Evolutionary conservation across 768 basidiomycete genomes (phyloP).

Genomic region (Podaxis pistillaris): DNA sequence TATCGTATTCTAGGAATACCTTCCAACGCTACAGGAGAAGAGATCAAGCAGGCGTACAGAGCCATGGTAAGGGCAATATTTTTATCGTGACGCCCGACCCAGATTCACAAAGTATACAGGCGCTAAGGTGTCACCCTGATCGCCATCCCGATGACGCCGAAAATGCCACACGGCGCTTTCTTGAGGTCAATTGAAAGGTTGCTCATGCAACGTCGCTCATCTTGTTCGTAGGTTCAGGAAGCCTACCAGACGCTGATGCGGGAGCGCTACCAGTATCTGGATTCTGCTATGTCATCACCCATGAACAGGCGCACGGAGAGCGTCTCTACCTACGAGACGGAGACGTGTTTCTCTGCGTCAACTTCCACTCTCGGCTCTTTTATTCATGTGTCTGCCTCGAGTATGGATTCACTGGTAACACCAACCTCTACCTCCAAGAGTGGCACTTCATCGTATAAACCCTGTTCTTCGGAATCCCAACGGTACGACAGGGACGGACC

Average conservation of each 20-base stretch:
- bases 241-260: conserved; percentile 57
- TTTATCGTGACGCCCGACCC: conserved; percentile 21
- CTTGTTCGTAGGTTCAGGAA: conserved; percentile 40
- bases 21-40: conserved; percentile 41
- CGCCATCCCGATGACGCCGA: conserved; percentile 57
- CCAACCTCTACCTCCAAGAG: conserved; percentile 24
- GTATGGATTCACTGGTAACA: conserved; percentile 28
- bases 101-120: conserved; percentile 32
- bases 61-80: conserved; percentile 42
- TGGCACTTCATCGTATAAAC: conserved; percentile 22
- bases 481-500: neutral
- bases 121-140: conserved; percentile 68
- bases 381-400: conserved; percentile 28
- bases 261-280: conserved; percentile 27
- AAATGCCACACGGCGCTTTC: conserved; percentile 51
- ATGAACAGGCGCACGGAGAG: neutral
- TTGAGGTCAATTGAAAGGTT: conserved; percentile 41
- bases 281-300: conserved; percentile 10
- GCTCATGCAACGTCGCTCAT: conserved; percentile 7
- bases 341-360: conserved; percentile 27
- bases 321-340: conserved; percentile 18
- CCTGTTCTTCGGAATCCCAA: conserved; percentile 19
- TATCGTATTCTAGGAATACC: conserved; percentile 16
- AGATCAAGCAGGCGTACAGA: conserved; percentile 61
- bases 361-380: conserved; percentile 22